phyloP scores from a whole-genome alignment of 179 eudicot genomes.

The Carnegiea gigantea region DNA sequence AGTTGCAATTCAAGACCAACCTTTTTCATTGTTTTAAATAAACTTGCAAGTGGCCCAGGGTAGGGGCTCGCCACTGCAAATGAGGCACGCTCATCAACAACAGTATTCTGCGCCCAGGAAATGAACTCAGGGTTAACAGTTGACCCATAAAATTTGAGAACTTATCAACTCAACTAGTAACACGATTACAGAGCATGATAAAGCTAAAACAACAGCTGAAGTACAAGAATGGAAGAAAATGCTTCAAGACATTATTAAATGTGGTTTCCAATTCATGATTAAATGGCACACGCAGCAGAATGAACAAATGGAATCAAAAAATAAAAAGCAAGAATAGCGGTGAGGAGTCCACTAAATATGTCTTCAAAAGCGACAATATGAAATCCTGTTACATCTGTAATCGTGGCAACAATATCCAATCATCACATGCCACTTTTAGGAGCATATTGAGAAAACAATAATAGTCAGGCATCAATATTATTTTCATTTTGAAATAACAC shows the following conservation, averaged over 20 bases:
- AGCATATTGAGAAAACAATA: neutral
- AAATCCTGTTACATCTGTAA: neutral
- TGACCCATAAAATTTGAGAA: neutral
- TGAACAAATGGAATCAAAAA: neutral
- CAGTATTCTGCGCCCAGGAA: slow-evolving; percentile 53
- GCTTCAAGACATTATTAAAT: neutral
- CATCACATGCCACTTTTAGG: neutral
- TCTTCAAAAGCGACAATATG: neutral
- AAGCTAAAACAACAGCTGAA: no score
- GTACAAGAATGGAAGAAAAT: neutral
- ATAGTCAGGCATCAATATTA: neutral
- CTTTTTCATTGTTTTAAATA: slow-evolving; percentile 65
- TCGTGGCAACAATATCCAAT: neutral
- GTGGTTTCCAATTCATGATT: neutral
- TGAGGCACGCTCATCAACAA: slow-evolving; percentile 88
- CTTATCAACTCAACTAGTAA: neutral
- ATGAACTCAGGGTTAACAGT: neutral
- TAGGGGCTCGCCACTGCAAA: slow-evolving; percentile 76
- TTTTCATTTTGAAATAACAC: neutral
- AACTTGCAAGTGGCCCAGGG: slow-evolving; percentile 71
- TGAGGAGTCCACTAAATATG: neutral
- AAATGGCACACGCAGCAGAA: neutral
- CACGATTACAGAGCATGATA: neutral
- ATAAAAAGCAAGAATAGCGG: neutral
- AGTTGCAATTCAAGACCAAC: slow-evolving; percentile 36